These are phyloP conservation scores for Fusarium chlamydosporum DNA, from an alignment of 2,329 filamentous ascomycete genomes.

Conservation along the genomic window DNA sequence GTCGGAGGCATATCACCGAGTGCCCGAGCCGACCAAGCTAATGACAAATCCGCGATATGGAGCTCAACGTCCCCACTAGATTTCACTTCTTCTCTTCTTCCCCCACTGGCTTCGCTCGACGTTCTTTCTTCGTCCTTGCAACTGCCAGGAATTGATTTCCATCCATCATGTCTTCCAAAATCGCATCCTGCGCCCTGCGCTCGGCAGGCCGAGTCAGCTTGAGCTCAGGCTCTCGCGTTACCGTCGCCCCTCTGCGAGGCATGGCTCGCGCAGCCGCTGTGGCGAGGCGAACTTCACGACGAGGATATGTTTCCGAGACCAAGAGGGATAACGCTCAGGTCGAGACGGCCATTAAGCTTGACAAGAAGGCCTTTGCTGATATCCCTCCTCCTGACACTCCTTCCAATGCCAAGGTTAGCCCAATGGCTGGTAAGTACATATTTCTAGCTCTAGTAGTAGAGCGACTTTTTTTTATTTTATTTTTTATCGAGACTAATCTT, in stretches of 20 bases:
- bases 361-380: slow-evolving; percentile 84
- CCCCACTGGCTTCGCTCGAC: slow-evolving; percentile 40
- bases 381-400: slow-evolving; percentile 56
- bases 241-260: slow-evolving; percentile 53
- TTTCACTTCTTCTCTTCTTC: slow-evolving; percentile 43
- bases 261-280: slow-evolving; percentile 52
- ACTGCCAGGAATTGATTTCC: slow-evolving; percentile 40
- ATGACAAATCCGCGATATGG: slow-evolving; percentile 56
- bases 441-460: neutral
- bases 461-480: slow-evolving; percentile 5
- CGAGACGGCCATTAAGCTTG: slow-evolving; percentile 87
- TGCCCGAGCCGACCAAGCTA: slow-evolving; percentile 54
- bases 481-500: slow-evolving; percentile 34
- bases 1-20: slow-evolving; percentile 55
- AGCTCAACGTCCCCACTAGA: slow-evolving; percentile 45
- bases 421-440: slow-evolving; percentile 70
- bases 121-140: slow-evolving; percentile 44
- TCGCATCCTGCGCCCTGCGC: slow-evolving; percentile 78
- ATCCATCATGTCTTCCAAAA: slow-evolving; percentile 71
- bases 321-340: slow-evolving; percentile 85
- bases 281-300: slow-evolving; percentile 56
- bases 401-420: slow-evolving; percentile 76
- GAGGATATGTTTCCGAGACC: slow-evolving; percentile 87
- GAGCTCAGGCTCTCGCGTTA: slow-evolving; percentile 59
- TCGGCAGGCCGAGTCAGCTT: slow-evolving; percentile 77